phyloP scores from a whole-genome alignment of 768 basidiomycete genomes.

The Rubroboletus pulcherrimus region DNA sequence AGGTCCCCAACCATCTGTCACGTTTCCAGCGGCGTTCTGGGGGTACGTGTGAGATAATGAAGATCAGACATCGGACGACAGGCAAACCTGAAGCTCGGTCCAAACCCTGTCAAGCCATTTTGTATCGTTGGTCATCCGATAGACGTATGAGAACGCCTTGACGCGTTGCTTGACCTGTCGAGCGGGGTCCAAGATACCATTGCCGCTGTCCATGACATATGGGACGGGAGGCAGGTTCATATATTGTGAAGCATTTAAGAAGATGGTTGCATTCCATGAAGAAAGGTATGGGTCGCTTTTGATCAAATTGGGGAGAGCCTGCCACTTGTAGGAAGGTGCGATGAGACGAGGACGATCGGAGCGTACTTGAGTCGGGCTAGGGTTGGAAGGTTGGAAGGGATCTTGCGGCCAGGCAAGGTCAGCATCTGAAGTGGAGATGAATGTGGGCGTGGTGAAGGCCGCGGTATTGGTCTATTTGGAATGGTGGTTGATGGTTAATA shows the following conservation, averaged over 20 bases:
- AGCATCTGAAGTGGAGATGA: constrained; percentile 51
- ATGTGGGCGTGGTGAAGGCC: constrained; percentile 67
- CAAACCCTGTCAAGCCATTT: constrained; percentile 86
- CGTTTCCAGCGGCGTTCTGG: constrained; percentile 71
- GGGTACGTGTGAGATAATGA: not conserved
- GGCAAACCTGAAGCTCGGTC: constrained; percentile 75
- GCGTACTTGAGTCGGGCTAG: constrained; percentile 58
- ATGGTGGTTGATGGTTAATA: not conserved
- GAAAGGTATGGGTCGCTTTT: constrained; percentile 79
- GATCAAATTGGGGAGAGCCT: constrained; percentile 73
- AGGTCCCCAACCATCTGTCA: constrained; percentile 62
- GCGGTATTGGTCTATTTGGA: constrained; percentile 65
- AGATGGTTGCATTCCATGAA: constrained; percentile 88
- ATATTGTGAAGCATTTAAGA: constrained; percentile 81
- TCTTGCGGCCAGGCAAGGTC: constrained; percentile 76
- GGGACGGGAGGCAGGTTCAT: constrained; percentile 55
- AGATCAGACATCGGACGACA: not conserved
- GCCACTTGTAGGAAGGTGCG: constrained; percentile 91
- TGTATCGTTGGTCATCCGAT: constrained; percentile 87
- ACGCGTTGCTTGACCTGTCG: constrained; percentile 86
- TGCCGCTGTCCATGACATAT: constrained; percentile 77
- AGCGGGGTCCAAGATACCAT: constrained; percentile 89
- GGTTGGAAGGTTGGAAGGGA: constrained; percentile 63
- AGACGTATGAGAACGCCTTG: constrained; percentile 91
- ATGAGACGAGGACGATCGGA: constrained; percentile 86